Percentiles rank a stretch among this genome's conserved stretches.
Evolutionary conservation across 495 filamentous ascomycete genomes (phyloP).

Genomic region (Podospora didyma): DNA sequence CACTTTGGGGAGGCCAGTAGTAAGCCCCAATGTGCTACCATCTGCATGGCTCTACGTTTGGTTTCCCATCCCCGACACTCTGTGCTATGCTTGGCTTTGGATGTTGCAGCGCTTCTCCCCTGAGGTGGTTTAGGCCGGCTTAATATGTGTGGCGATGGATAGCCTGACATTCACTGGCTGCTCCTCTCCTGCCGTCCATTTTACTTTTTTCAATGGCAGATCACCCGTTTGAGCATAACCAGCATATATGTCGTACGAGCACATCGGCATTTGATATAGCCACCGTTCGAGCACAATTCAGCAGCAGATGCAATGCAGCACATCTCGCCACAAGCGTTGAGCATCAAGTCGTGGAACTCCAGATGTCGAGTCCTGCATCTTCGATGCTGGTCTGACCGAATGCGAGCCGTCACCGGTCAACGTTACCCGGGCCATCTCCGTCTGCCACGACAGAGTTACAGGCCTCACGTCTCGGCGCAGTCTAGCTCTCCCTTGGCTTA

Average conservation of each 20-base stretch:
- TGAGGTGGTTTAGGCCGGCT: neutral
- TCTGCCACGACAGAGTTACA: neutral
- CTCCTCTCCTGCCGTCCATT: neutral
- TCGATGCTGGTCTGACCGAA: neutral
- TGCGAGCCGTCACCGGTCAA: neutral
- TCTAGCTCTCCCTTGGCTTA: neutral
- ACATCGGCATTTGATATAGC: conserved; percentile 2
- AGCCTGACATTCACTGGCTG: neutral
- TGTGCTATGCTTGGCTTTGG: too few relatives aligned
- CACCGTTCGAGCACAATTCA: neutral
- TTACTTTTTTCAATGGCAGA: neutral
- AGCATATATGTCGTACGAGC: neutral
- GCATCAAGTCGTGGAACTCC: neutral
- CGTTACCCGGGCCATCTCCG: neutral
- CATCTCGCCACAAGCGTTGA: neutral
- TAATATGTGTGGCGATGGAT: neutral
- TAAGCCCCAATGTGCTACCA: too few relatives aligned
- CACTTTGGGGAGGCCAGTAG: neutral
- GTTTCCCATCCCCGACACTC: too few relatives aligned
- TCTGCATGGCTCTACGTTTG: too few relatives aligned
- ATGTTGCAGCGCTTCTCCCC: neutral
- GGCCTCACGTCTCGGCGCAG: neutral
- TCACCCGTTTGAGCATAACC: neutral
- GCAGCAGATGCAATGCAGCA: neutral
- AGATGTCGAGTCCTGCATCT: neutral